Percentiles rank a stretch among this genome's conserved stretches.
Conservation (phyloP, 2,329 filamentous ascomycete species). For the Diplodia corticola region DNA sequence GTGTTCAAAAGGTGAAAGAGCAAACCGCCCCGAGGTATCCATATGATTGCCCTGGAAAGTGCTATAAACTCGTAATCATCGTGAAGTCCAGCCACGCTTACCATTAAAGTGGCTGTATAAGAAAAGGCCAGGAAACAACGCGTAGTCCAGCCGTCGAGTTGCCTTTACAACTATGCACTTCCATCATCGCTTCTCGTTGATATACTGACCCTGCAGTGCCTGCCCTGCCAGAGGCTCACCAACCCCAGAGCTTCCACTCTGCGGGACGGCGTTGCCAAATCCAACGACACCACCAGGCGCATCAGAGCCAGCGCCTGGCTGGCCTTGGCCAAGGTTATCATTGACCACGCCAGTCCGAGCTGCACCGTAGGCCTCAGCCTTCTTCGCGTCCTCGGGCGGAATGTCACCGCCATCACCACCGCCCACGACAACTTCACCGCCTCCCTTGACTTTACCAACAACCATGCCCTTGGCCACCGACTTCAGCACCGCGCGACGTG, state of each 20-base stretch:
- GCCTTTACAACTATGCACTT: neutral
- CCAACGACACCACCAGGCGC: slow-evolving; percentile 35
- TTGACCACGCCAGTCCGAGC: slow-evolving; percentile 30
- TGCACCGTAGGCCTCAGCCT: slow-evolving; percentile 21
- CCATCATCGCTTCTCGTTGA: slow-evolving; percentile 19
- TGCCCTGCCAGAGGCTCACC: slow-evolving; percentile 35
- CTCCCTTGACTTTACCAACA: slow-evolving; percentile 73
- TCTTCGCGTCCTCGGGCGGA: slow-evolving; percentile 41
- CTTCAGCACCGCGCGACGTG: slow-evolving; percentile 84
- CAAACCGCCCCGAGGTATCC: neutral
- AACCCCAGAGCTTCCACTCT: slow-evolving; percentile 37
- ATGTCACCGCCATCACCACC: slow-evolving; percentile 59
- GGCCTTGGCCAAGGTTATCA: slow-evolving; percentile 32
- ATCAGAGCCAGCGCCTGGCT: slow-evolving; percentile 27
- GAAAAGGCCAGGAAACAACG: neutral
- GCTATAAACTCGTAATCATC: slow-evolving; percentile 12
- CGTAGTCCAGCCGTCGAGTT: neutral
- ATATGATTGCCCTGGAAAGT: neutral
- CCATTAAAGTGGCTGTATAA: neutral
- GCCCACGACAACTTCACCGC: slow-evolving; percentile 72
- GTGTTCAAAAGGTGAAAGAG: neutral
- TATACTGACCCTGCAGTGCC: slow-evolving; percentile 17
- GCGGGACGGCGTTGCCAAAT: slow-evolving; percentile 40
- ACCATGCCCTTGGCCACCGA: slow-evolving; percentile 95
- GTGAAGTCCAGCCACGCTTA: slow-evolving; percentile 11